These are phyloP conservation scores for Adansonia gregorii DNA, from an alignment of 441 rosid genomes.

Conservation along the genomic window DNA sequence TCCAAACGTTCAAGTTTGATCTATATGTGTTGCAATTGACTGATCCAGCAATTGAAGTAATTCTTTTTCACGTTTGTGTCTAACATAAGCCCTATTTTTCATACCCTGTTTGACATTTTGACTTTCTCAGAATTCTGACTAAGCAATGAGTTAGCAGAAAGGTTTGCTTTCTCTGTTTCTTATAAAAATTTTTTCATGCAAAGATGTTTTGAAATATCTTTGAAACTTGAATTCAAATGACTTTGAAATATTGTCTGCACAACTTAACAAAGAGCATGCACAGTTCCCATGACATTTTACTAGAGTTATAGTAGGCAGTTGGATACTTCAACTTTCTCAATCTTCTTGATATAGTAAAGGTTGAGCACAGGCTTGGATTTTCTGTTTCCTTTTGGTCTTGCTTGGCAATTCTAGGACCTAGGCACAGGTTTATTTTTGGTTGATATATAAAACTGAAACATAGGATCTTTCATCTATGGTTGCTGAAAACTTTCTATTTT, in stretches of 20 bases:
- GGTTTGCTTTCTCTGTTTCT: background rate
- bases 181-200: background rate
- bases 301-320: background rate
- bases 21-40: background rate
- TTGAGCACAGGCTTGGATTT: background rate
- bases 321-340: background rate
- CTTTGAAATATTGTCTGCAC: background rate
- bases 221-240: background rate
- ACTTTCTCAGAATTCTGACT: background rate
- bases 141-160: background rate
- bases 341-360: background rate
- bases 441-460: constrained; percentile 2
- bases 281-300: background rate
- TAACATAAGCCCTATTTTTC: background rate
- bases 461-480: background rate
- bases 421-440: background rate
- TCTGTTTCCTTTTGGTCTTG: background rate
- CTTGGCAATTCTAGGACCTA: background rate
- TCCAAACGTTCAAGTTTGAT: background rate
- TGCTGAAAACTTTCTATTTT: background rate
- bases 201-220: background rate
- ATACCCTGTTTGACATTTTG: background rate
- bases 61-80: background rate
- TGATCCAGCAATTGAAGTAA: background rate
- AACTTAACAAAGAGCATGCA: background rate